These are phyloP conservation scores for Syncephalastrum racemosum DNA, from an alignment of 371 early-diverging fungal genomes.

Conservation along the genomic window DNA sequence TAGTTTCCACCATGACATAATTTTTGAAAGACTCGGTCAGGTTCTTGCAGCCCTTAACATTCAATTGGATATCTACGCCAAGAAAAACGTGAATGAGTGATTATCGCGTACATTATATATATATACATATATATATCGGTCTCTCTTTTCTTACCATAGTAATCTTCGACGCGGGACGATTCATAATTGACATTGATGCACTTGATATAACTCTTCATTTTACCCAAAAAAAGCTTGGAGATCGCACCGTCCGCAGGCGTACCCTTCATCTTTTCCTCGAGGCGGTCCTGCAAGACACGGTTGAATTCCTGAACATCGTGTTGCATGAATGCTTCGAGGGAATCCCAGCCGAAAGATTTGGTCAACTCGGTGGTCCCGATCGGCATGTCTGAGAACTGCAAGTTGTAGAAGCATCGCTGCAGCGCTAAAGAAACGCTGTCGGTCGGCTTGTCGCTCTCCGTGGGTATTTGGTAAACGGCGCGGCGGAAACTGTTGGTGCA, in stretches of 20 bases:
- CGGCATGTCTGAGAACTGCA: slow-evolving; percentile 69
- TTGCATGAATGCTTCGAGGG: slow-evolving; percentile 92
- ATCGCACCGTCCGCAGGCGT: slow-evolving; percentile 94
- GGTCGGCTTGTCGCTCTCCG: slow-evolving; percentile 79
- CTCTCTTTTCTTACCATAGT: slow-evolving; percentile 40
- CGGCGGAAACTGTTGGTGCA: slow-evolving; percentile 94
- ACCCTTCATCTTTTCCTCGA: slow-evolving; percentile 89
- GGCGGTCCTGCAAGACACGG: slow-evolving; percentile 93
- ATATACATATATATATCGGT: too few species aligned
- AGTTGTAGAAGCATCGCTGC: slow-evolving; percentile 92
- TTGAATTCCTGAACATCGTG: slow-evolving; percentile 98
- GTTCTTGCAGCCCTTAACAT: slow-evolving; percentile 90
- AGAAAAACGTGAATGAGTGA: not conserved
- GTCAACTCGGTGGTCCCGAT: slow-evolving; percentile 94
- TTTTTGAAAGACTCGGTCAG: slow-evolving; percentile 89
- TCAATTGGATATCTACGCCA: slow-evolving; percentile 85
- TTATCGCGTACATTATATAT: too few species aligned
- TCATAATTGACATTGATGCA: slow-evolving; percentile 93
- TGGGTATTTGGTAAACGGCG: slow-evolving; percentile 89
- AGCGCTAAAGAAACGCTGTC: slow-evolving; percentile 88
- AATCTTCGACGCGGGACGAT: slow-evolving; percentile 84
- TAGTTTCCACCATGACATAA: slow-evolving; percentile 86
- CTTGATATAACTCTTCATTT: slow-evolving; percentile 93
- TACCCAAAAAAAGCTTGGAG: slow-evolving; percentile 87
- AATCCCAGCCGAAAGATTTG: slow-evolving; percentile 97